These are phyloP conservation scores for Schizochytrium sp. DNA, from an alignment of 108 stramenopile genomes.

Conservation along the genomic window DNA sequence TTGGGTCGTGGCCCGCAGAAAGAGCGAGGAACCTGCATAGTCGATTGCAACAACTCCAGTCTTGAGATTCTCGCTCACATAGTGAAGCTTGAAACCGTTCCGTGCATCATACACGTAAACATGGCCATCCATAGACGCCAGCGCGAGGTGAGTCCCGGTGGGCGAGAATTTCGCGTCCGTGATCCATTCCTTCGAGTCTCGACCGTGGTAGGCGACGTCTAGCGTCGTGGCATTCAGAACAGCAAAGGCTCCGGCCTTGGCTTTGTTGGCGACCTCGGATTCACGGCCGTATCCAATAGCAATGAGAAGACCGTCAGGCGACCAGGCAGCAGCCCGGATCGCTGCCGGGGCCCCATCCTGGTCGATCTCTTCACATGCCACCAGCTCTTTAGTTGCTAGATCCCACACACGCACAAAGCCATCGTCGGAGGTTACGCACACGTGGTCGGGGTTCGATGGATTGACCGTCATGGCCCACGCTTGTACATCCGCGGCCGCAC, in stretches of 20 bases:
- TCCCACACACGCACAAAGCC: background rate
- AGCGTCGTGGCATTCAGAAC: background rate
- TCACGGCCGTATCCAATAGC: background rate
- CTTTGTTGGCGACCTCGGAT: background rate
- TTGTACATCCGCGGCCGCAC: background rate
- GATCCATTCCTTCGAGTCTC: background rate
- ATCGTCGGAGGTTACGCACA: background rate
- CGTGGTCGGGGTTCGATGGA: background rate
- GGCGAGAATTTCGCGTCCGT: background rate
- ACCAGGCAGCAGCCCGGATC: background rate
- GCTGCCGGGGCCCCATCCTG: background rate
- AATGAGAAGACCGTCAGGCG: background rate
- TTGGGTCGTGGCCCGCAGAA: background rate
- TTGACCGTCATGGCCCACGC: background rate
- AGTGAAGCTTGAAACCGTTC: background rate
- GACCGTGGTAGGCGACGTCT: background rate
- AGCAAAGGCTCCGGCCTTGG: background rate
- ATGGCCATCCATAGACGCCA: background rate
- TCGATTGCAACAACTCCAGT: background rate
- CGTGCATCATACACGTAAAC: background rate
- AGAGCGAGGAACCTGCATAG: background rate
- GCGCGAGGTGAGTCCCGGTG: background rate
- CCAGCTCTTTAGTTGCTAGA: background rate
- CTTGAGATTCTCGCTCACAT: background rate
- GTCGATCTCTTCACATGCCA: background rate